These are phyloP conservation scores for Fusarium fujikuroi DNA, from an alignment of 2,329 filamentous ascomycete genomes.

Conservation along the genomic window DNA sequence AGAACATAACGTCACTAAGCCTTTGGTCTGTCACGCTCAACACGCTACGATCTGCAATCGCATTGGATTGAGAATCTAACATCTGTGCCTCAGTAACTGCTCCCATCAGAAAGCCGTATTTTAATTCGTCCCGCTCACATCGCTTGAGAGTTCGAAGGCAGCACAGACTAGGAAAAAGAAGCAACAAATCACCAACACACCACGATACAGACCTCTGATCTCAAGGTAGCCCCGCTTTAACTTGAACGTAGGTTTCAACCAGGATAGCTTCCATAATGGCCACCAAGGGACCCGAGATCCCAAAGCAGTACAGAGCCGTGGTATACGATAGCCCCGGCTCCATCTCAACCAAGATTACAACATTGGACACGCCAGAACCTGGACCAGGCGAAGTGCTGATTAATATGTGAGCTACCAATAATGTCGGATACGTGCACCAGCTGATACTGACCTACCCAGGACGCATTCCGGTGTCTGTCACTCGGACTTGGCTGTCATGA, in stretches of 20 bases:
- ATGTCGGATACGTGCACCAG: not conserved
- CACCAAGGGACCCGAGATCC: not conserved
- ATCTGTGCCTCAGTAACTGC: not conserved
- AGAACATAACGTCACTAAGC: not conserved
- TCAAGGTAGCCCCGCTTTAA: rapidly evolving
- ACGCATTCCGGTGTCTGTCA: not conserved
- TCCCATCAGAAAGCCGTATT: rapidly evolving
- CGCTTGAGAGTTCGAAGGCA: rapidly evolving
- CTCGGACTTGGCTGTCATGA: not conserved
- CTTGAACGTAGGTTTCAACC: rapidly evolving
- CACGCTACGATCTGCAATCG: rapidly evolving
- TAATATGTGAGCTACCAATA: not conserved
- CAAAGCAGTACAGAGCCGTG: not conserved
- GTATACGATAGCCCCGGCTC: not conserved
- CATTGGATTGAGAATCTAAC: rapidly evolving
- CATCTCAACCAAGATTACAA: not conserved
- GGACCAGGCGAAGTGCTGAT: not conserved
- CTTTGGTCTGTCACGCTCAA: too few species aligned
- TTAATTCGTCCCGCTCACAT: rapidly evolving
- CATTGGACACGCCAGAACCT: not conserved
- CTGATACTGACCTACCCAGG: not conserved
- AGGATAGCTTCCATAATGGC: not conserved
- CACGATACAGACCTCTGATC: not conserved
- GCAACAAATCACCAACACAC: not conserved
- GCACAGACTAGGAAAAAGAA: not conserved